Base-by-base conservation (phyloP, 1,284 basidiomycete genomes). In the Fomes fomentarius region DNA sequence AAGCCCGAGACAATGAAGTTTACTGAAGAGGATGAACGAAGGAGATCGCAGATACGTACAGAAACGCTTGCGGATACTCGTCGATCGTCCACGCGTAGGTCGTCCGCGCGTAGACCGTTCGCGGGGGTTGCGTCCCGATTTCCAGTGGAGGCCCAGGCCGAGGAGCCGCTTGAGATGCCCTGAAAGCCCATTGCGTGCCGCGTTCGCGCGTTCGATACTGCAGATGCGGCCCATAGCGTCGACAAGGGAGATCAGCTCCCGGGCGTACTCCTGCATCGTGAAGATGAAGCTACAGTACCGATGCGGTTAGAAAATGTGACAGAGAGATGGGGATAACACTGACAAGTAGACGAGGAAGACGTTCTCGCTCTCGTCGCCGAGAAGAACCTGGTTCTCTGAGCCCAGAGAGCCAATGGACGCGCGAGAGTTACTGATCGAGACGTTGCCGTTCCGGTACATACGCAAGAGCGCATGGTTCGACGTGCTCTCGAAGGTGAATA, bases 291-390 rank as follows among this genome's bases (percentile, higher is more conserved):
- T 95, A 59, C 24, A 24, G 33, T 12, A 5, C 5, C n/a, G 4
- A 22, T 1, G 37, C 10, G 24, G n/a, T 34, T 22, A 17, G 26
- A 14, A 24, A 24, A n/a, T 9, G 19, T n/a, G 19, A 8, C 21
- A 21, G 12, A 10, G 17, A 7, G 21, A 17, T 4, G 6, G 4
- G 17, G 1, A n/a, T 22, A 19, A 12, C 5, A 30, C 92, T 67
- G 60, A 94, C 93, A 94, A 96, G 69, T 96, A 96, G 5, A 96
- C 87, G 22, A 94, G 71, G 68, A 96, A 95, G 3, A 97, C 80
- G 57, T 83, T 81, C 60, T 91, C 88, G 49, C 76, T 70, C 35
- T 80, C 75, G 53, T 76, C 77, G 4, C 82, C 81, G 17, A 65
- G 63, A n/a, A 79, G 59, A 8, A 78, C 40, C 1, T 65, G 58